Conservation (phyloP, 352 stramenopile genomes). For the Globisporangium okanoganense region DNA sequence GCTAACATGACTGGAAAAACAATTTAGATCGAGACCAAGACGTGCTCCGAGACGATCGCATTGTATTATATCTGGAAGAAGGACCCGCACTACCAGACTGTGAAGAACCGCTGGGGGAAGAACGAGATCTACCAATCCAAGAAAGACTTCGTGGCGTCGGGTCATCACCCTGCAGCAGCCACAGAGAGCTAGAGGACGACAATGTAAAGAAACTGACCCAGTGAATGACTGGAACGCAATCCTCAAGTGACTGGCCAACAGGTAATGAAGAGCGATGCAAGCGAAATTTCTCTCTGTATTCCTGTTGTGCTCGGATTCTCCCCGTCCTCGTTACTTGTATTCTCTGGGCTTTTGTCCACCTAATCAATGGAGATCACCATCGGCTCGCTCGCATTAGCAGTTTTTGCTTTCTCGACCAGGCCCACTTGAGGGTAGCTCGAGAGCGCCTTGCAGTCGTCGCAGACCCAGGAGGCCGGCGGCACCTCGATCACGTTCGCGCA, state of each 20-base stretch:
- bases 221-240: not conserved
- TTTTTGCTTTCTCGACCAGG: conserved; percentile 19
- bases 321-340: not conserved
- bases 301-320: not conserved
- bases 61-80: conserved; percentile 90
- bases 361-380: conserved; percentile 74
- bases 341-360: not conserved
- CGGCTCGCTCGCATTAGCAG: conserved; percentile 20
- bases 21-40: conserved; percentile 66
- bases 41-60: conserved; percentile 65
- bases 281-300: not conserved
- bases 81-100: conserved; percentile 75
- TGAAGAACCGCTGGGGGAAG: conserved; percentile 78
- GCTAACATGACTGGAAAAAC: conserved; percentile 11
- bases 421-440: conserved; percentile 62
- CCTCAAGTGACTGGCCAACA: not conserved
- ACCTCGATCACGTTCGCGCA: conserved; percentile 79
- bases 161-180: conserved; percentile 5
- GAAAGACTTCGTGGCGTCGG: conserved; percentile 20
- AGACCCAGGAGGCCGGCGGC: conserved; percentile 77
- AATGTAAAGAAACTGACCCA: not conserved
- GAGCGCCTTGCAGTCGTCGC: conserved; percentile 63
- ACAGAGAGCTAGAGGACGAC: not conserved
- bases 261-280: not conserved
- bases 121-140: conserved; percentile 22